Conservation (phyloP, 2,329 filamentous ascomycete genomes). For the Colletotrichum truncatum region DNA sequence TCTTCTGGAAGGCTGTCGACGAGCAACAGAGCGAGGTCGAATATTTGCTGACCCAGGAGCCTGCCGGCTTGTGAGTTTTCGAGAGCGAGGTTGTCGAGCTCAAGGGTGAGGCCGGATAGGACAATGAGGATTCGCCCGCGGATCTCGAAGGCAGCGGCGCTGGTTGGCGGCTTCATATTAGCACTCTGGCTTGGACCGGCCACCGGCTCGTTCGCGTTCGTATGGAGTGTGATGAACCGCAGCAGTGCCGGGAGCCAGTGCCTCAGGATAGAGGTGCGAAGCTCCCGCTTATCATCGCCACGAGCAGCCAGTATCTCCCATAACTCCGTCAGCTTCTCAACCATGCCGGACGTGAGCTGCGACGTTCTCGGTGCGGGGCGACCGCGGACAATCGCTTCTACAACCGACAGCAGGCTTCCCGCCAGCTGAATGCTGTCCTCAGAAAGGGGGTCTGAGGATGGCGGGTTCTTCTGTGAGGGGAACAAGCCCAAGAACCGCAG, state of each 20-base stretch:
- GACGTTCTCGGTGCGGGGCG: conserved; percentile 50
- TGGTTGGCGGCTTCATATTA: conserved; percentile 43
- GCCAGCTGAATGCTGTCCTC: conserved; percentile 55
- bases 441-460: conserved; percentile 24
- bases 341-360: conserved; percentile 56
- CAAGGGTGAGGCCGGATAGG: conserved; percentile 61
- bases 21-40: conserved; percentile 66
- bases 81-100: conserved; percentile 52
- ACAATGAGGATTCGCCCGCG: conserved; percentile 59
- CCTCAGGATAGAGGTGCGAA: conserved; percentile 51
- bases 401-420: conserved; percentile 64
- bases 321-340: conserved; percentile 64
- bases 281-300: conserved; percentile 45
- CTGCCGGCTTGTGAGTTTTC: conserved; percentile 36
- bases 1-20: conserved; percentile 68
- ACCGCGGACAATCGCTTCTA: conserved; percentile 65
- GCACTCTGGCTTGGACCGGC: conserved; percentile 36
- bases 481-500: conserved; percentile 65
- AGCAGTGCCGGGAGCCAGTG: conserved; percentile 69
- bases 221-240: conserved; percentile 65
- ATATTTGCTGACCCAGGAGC: conserved; percentile 57
- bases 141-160: conserved; percentile 44
- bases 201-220: conserved; percentile 49
- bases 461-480: conserved; percentile 57
- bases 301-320: conserved; percentile 60